Evolutionary conservation across 2,329 filamentous ascomycete genomes (phyloP), one percentile per base, ranked within the genome.

Genomic region (Bipolaris oryzae): DNA sequence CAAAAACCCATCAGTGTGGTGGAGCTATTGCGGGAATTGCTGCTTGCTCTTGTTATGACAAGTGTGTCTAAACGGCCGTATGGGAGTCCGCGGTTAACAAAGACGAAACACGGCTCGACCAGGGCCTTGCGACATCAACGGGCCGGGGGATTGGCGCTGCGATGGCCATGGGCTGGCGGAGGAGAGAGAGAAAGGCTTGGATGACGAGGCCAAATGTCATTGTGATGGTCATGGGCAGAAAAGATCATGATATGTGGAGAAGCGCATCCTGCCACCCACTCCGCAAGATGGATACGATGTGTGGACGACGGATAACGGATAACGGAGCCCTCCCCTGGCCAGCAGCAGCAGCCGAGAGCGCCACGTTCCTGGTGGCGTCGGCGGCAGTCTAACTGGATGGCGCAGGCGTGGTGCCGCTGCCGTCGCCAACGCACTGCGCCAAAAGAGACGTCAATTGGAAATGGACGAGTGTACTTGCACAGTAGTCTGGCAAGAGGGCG

Each of bases 1-100:
- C 57, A 61, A 61, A 62, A 61, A n/a, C 47, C 51, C 49, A 57
- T 66, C 57, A 38, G 49, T 55, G 51, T 52, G 59, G 55, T 51
- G 50, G 57, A 53, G 52, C 37, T 31, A 20, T 15, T 34, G 25
- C 34, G 28, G 20, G 23, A 31, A 43, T 41, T 21, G 38, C 38
- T 23, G 38, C 38, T 13, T 9, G 11, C 13, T 11, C 11, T 11
- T 41, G 38, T 23, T 41, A 54, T 60, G 53, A 58, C 56, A 55
- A 45, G 44, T 46, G 43, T 57, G 55, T 49, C 55, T 48, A 23
- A 31, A 39, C 23, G 33, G 53, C 31, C 25, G 43, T 45, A 21
- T 28, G 53, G 44, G 9, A 28, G 25, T 28, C 55, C 50, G 63
- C 62, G 44, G 55, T 56, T 56, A 61, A 63, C 43, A 47, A 55